Evolutionary conservation across 1,139 yeast species (phyloP), one percentile per base, ranked within the genome.

Genomic region (Nakaseomyces uthaithaninus): DNA sequence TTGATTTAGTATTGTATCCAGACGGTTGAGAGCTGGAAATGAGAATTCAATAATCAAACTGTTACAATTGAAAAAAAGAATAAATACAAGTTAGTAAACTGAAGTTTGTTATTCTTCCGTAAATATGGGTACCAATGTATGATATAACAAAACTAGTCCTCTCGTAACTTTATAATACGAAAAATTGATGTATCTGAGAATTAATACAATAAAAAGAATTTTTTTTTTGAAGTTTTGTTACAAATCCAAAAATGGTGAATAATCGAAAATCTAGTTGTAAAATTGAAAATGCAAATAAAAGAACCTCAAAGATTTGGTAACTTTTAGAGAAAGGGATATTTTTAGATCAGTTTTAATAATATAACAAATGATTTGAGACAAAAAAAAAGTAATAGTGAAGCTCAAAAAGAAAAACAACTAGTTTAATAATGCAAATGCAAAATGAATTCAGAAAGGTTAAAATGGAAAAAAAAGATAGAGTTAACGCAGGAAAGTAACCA

Each of bases 371-470:
- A 18, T 7, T 10, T 22, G 24, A 18, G 8, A 27, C 12, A n/a
- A 25, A 25, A 8, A 25, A 25, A 8, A 8, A 25, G 12, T 9
- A 25, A 25, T 25, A 25, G 14, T 17, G n/a, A 14, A 28, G 18
- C 3, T 17, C 16, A 28, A 28, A 17, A 19, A 28, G 33, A 17
- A 28, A 17, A 28, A 28, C 33, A 28, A 16, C n/a, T n/a, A n/a
- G n/a, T n/a, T n/a, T n/a, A n/a, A 22, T 28, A 28, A 28, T 28
- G 33, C 33, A 28, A 28, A 28, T 28, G 33, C 33, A 9, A 28
- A 15, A 17, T 16, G 33, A 10, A 28, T 17, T 17, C 12, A 12
- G 6, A 15, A 28, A 16, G n/a, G n/a, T n/a, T n/a, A n/a, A 5
- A 11, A 17, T 28, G 14, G 11, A 16, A 16, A 28, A 17, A 18